Conservation (phyloP, 176 grass and related monocot species). For the Oropetium thomaeum region DNA sequence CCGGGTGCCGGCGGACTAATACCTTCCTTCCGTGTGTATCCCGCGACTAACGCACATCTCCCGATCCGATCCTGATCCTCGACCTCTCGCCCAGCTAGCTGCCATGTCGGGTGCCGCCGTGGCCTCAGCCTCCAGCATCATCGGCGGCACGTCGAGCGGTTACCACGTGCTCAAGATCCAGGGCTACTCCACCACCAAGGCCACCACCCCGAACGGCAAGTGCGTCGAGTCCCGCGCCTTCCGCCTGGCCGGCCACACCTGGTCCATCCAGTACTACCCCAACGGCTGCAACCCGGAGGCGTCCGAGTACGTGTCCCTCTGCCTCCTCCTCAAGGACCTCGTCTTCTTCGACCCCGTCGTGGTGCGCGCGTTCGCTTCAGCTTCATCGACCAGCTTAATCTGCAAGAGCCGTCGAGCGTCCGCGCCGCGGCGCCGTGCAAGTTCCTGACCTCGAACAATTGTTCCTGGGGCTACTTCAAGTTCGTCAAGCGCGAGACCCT, state of each 20-base stretch:
- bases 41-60: too few species aligned
- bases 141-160: not conserved
- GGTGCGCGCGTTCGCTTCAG: not conserved
- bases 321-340: not conserved
- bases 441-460: not conserved
- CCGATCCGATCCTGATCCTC: too few species aligned
- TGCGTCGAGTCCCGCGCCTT: slow-evolving; percentile 15
- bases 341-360: not conserved
- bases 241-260: slow-evolving; percentile 4
- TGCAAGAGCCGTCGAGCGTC: not conserved
- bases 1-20: too few species aligned
- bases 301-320: slow-evolving; percentile 8
- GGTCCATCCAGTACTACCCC: slow-evolving; percentile 29
- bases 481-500: not conserved
- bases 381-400: not conserved
- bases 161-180: slow-evolving; percentile 15
- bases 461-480: not conserved
- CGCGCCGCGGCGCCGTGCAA: fast-evolving
- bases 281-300: not conserved
- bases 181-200: not conserved
- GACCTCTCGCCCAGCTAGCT: too few species aligned
- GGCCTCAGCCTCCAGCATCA: not conserved
- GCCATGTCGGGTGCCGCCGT: not conserved
- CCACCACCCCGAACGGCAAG: not conserved
- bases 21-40: too few species aligned